Conservation (phyloP, 176 grass and related monocot genomes). For the Typha latifolia region DNA sequence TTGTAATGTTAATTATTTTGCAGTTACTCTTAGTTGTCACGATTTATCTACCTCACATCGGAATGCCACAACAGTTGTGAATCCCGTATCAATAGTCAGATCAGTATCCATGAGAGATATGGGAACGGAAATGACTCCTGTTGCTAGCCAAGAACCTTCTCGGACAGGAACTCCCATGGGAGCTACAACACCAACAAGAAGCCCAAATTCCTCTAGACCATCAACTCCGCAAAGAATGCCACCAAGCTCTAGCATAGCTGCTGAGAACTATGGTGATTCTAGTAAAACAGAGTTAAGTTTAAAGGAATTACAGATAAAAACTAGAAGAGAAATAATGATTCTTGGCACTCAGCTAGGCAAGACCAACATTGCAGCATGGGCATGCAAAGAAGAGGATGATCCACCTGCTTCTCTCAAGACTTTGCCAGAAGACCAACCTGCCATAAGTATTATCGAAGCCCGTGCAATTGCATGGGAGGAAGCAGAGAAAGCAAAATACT, state of each 20-base stretch:
- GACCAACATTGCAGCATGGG: slow-evolving; percentile 88
- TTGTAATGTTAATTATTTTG: slow-evolving; percentile 15
- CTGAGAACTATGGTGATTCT: slow-evolving; percentile 30
- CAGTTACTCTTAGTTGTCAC: slow-evolving; percentile 59
- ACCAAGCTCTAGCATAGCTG: slow-evolving; percentile 20
- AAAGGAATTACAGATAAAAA: slow-evolving; percentile 64
- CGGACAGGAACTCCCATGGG: slow-evolving; percentile 74
- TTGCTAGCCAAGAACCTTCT: slow-evolving; percentile 93
- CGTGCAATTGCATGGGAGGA: slow-evolving; percentile 88
- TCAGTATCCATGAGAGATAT: slow-evolving; percentile 96
- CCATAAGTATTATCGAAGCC: slow-evolving; percentile 42
- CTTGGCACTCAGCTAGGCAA: slow-evolving; percentile 86
- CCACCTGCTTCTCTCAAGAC: slow-evolving; percentile 48
- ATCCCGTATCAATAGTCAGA: slow-evolving; percentile 56
- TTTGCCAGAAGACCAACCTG: slow-evolving; percentile 33
- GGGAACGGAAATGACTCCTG: slow-evolving; percentile 98
- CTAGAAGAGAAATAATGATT: slow-evolving; percentile 89
- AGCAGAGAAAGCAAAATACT: slow-evolving; percentile 81
- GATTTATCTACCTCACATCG: slow-evolving; percentile 52
- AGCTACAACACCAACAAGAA: slow-evolving; percentile 40
- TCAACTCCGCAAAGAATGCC: slow-evolving; percentile 51
- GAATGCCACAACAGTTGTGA: slow-evolving; percentile 49
- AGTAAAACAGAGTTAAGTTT: slow-evolving; percentile 50
- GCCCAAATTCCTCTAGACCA: slow-evolving; percentile 58
- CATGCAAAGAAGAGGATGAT: slow-evolving; percentile 84